phyloP scores from a whole-genome alignment of 139 green algal genomes.

The Chlorella sorokiniana region DNA sequence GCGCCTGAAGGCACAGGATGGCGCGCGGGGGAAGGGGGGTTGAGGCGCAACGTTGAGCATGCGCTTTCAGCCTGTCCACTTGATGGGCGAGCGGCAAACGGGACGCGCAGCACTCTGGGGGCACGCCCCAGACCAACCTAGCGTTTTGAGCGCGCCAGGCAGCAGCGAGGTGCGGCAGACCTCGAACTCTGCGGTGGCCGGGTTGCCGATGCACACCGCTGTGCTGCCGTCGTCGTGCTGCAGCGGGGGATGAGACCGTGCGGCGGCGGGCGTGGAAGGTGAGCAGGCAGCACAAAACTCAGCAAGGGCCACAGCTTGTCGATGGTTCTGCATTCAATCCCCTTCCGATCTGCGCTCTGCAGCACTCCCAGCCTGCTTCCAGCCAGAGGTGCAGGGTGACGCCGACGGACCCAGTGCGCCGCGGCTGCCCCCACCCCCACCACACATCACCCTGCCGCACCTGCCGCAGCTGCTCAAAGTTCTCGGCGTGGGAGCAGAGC shows the following conservation, averaged over 20 bases:
- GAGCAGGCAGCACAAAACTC: neutral
- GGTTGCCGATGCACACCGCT: slow-evolving; percentile 93
- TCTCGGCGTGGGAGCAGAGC: slow-evolving; percentile 88
- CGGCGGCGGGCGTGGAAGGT: too few species aligned
- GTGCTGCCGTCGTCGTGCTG: slow-evolving; percentile 65
- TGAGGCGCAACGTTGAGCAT: neutral
- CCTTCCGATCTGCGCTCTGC: neutral
- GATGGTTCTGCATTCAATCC: neutral
- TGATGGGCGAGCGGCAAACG: neutral
- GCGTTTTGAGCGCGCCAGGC: slow-evolving; percentile 89
- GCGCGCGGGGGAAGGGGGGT: neutral
- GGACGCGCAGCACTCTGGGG: neutral
- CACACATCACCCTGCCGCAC: neutral
- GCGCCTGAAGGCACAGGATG: slow-evolving; percentile 33
- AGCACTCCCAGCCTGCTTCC: neutral
- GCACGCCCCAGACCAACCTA: too few species aligned
- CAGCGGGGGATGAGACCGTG: neutral
- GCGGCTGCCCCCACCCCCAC: neutral
- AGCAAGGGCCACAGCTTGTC: neutral
- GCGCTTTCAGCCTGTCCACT: neutral
- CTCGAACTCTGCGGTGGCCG: slow-evolving; percentile 94
- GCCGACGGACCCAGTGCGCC: too few species aligned
- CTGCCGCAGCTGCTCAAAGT: slow-evolving; percentile 79
- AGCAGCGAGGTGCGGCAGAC: slow-evolving; percentile 70
- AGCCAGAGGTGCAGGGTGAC: too few species aligned